Base-by-base conservation (phyloP, 169 alveolate genomes). In the Plasmodium malariae region DNA sequence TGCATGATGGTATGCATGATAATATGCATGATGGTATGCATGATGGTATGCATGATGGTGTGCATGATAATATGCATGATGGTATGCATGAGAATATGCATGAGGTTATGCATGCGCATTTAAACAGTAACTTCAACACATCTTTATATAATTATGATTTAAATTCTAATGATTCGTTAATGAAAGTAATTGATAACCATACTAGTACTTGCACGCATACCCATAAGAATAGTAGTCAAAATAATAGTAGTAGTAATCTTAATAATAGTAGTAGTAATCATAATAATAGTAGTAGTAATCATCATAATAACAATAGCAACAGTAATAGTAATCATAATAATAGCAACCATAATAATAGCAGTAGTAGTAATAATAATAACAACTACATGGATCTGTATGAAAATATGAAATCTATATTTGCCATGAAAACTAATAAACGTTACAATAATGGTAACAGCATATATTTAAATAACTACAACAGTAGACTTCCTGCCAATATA, bases 111-210 rank as follows among this genome's bases (percentile, higher is more conserved):
- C 32, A 48, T 34, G n/a, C 37, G 2, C 32, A 19, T 19, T 32
- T 14, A 17, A 63, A 34, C 32, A 30, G 40, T 32, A 40, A 74
- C 49, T n/a, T 57, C 17, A 74, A 59, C 21, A 60, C 88, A 0
- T 57, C 88, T 34, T 34, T 74, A 0, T 60, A 60, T 60, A 74
- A 59, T 32, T 74, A 59, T 4, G 88, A 59, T 32, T 26, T 36
- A 4, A 59, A 45, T 43, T 49, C 59, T 48, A 59, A 74, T 60
- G 74, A 74, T 19, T 32, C 73, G 6, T 59, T 36, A 30, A 11
- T 49, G 0, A 60, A 74, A 51, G 28, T 24, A 6, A 60, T 21
- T n/a, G 59, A 63, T 30, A 24, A 67, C 17, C 17, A 34, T 9
- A 67, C 11, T 40, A 67, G 43, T n/a, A n/a, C n/a, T n/a, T n/a